Percentiles rank a stretch among this genome's conserved stretches.
Conservation (phyloP, 2,329 filamentous ascomycete genomes). For the Herpotrichia juniperi region DNA sequence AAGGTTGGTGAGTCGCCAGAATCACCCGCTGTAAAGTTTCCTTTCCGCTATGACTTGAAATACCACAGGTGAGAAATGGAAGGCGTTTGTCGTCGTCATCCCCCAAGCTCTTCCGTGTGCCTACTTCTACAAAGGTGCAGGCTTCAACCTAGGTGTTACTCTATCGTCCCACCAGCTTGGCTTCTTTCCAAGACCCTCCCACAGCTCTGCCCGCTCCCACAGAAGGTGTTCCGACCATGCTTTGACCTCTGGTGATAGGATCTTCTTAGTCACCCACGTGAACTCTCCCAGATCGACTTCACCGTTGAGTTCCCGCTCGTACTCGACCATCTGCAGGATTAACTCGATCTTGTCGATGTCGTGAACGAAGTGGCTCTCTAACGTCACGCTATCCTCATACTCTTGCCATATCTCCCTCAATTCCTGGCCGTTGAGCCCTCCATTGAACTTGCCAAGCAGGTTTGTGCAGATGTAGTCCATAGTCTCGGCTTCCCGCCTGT, state of each 20-base stretch:
- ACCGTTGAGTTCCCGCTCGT: slow-evolving; percentile 75
- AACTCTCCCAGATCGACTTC: slow-evolving; percentile 85
- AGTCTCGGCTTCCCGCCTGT: slow-evolving; percentile 79
- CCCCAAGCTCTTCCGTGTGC: neutral
- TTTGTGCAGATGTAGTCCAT: slow-evolving; percentile 87
- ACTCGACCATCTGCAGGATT: slow-evolving; percentile 93
- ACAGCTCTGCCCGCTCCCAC: slow-evolving; percentile 75
- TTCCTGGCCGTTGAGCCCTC: slow-evolving; percentile 71
- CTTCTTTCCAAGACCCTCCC: slow-evolving; percentile 57
- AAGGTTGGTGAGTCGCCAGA: neutral
- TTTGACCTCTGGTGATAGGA: slow-evolving; percentile 77
- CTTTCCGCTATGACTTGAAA: neutral
- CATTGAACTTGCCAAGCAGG: slow-evolving; percentile 76
- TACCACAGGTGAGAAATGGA: neutral
- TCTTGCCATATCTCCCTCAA: slow-evolving; percentile 88
- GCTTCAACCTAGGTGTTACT: slow-evolving; percentile 19
- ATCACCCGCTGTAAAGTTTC: neutral
- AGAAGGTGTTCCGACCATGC: slow-evolving; percentile 80
- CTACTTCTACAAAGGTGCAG: slow-evolving; percentile 8
- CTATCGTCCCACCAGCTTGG: slow-evolving; percentile 32
- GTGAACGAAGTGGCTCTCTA: slow-evolving; percentile 89
- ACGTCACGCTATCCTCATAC: slow-evolving; percentile 86
- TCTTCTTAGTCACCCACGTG: slow-evolving; percentile 73
- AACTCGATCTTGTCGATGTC: slow-evolving; percentile 98
- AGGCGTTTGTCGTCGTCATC: no score